phyloP scores from a whole-genome alignment of 768 basidiomycete genomes.

The Lyophyllum shimeji region DNA sequence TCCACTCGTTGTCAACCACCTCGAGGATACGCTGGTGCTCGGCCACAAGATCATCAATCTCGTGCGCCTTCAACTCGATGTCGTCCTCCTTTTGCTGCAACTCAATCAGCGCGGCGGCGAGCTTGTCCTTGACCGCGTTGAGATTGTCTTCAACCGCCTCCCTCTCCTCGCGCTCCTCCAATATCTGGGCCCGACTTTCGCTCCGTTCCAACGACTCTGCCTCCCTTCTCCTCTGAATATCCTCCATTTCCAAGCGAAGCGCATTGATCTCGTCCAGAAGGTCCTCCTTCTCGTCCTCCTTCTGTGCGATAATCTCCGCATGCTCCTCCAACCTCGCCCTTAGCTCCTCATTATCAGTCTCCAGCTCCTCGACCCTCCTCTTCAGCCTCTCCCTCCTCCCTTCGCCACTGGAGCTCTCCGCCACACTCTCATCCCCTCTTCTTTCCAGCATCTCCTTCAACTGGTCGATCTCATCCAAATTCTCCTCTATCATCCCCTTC shows the following conservation, averaged over 20 bases:
- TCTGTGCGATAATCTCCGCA: slow-evolving; percentile 49
- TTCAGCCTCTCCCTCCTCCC: slow-evolving; percentile 43
- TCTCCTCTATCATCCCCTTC: slow-evolving; percentile 72
- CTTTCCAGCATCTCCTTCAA: slow-evolving; percentile 68
- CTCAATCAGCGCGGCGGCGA: slow-evolving; percentile 80
- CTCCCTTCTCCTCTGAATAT: slow-evolving; percentile 58
- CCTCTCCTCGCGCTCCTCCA: slow-evolving; percentile 72
- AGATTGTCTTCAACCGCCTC: slow-evolving; percentile 81
- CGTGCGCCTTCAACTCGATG: slow-evolving; percentile 71
- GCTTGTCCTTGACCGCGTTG: slow-evolving; percentile 70
- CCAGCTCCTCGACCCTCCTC: slow-evolving; percentile 54
- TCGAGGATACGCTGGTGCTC: slow-evolving; percentile 75
- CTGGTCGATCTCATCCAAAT: slow-evolving; percentile 79
- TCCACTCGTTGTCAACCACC: slow-evolving; percentile 81
- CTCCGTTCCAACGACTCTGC: slow-evolving; percentile 69
- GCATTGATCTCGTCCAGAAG: slow-evolving; percentile 64
- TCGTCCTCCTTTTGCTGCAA: slow-evolving; percentile 88
- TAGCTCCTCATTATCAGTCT: slow-evolving; percentile 64
- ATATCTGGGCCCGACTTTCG: slow-evolving; percentile 65
- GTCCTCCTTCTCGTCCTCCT: slow-evolving; percentile 74
- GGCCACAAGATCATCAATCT: slow-evolving; percentile 74
- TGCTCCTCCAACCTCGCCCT: slow-evolving; percentile 57
- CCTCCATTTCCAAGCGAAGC: slow-evolving; percentile 66
- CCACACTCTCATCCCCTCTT: slow-evolving; percentile 40
- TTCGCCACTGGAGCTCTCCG: slow-evolving; percentile 39